Conservation (phyloP, 169 alveolate genomes). For the Plasmodium sp. region DNA sequence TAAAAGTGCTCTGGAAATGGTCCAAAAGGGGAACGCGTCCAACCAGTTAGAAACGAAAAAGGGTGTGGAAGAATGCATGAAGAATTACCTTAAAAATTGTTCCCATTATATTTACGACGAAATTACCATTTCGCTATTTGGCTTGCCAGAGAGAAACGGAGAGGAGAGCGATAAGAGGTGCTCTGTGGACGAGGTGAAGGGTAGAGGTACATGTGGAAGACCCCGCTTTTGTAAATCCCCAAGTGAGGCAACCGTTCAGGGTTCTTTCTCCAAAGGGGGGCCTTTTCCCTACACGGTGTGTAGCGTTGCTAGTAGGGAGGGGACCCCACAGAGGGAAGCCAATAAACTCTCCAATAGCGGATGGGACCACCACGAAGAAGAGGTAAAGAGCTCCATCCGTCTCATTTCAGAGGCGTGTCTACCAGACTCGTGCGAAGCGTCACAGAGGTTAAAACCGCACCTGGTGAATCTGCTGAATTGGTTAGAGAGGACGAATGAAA, state of each 20-base stretch:
- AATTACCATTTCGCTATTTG: slow-evolving; percentile 8
- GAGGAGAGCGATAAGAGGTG: not conserved
- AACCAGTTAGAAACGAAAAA: slow-evolving; percentile 2
- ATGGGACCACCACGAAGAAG: not conserved
- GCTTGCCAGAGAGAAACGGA: not conserved
- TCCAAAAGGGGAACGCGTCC: slow-evolving; percentile 1
- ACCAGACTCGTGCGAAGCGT: not conserved
- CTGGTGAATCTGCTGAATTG: not conserved
- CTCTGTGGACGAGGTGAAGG: not conserved
- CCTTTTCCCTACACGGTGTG: not conserved
- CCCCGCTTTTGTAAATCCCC: not conserved
- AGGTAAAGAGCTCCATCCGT: not conserved
- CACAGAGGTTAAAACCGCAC: not conserved
- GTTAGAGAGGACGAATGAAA: not conserved
- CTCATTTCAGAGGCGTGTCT: not conserved
- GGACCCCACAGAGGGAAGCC: not conserved
- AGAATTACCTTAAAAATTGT: slow-evolving; percentile 13
- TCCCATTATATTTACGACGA: slow-evolving; percentile 22
- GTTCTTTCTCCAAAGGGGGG: not conserved
- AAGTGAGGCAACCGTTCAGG: not conserved
- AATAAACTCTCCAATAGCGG: not conserved
- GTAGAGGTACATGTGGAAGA: not conserved
- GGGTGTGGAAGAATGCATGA: slow-evolving; percentile 9
- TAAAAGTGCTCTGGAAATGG: not conserved
- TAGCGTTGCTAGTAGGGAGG: not conserved